Evolutionary conservation across 257 asterid species (phyloP).

Genomic region (Plectranthus barbatus): DNA sequence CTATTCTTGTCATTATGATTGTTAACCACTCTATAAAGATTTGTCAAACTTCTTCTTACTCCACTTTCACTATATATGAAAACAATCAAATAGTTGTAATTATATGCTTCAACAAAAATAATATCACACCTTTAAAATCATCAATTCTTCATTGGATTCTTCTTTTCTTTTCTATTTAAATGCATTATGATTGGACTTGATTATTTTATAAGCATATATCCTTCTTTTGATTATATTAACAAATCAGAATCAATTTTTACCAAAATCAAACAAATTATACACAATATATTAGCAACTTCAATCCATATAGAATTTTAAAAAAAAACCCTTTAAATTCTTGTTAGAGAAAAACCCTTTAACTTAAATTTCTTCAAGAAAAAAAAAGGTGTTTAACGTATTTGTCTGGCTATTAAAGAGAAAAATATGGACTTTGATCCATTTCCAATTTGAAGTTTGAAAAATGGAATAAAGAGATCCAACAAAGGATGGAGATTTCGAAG

Average conservation of each 20-base stretch:
- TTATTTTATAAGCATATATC: too few species aligned
- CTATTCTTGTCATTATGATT: background rate
- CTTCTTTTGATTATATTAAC: too few species aligned
- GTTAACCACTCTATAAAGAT: background rate
- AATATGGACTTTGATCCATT: background rate
- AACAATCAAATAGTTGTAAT: background rate
- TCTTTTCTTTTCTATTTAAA: background rate
- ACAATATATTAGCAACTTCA: background rate
- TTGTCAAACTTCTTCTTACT: background rate
- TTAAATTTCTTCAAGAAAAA: background rate
- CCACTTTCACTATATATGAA: background rate
- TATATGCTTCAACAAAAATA: background rate
- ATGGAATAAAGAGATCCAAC: conserved; percentile 12
- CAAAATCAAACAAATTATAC: too few species aligned
- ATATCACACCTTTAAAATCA: background rate
- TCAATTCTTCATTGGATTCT: background rate
- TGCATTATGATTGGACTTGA: background rate
- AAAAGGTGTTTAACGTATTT: background rate
- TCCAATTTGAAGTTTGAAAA: background rate
- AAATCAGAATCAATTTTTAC: too few species aligned
- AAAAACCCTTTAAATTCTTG: too few species aligned
- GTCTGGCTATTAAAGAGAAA: background rate
- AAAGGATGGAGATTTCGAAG: background rate
- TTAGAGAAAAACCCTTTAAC: background rate
- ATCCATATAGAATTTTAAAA: background rate